phyloP scores from a whole-genome alignment of 2,329 filamentous ascomycete genomes.

The Apiospora saccharicola region DNA sequence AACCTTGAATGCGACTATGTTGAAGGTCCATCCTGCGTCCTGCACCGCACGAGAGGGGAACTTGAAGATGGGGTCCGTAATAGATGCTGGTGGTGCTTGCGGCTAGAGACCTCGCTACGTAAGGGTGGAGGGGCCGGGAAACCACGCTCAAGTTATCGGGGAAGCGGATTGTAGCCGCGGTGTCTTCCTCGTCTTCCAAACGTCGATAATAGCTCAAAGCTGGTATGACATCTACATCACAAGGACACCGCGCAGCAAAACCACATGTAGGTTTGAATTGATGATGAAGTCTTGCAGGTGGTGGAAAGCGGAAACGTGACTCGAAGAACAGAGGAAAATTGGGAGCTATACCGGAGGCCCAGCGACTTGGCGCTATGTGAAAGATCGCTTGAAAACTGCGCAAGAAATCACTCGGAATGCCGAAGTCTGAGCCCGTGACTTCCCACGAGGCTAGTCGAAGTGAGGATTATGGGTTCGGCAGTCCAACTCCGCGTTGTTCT shows the following conservation, averaged over 20 bases:
- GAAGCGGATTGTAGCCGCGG: background rate
- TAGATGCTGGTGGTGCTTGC: slow-evolving; percentile 19
- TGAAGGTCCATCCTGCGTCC: background rate
- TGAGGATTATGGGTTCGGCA: background rate
- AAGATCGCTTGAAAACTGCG: background rate
- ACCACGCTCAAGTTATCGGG: background rate
- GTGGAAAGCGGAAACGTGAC: no score
- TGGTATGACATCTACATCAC: background rate
- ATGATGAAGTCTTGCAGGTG: no score
- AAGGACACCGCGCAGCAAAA: background rate
- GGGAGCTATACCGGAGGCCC: background rate
- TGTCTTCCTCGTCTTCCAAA: background rate
- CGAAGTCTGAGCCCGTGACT: no score
- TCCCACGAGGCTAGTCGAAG: background rate
- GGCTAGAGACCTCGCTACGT: background rate
- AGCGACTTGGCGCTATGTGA: background rate
- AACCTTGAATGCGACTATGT: no score
- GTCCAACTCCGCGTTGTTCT: background rate
- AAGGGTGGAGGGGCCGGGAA: background rate
- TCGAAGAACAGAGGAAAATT: no score
- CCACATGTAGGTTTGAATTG: no score
- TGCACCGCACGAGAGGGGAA: background rate
- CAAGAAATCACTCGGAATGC: background rate
- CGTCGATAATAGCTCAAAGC: background rate
- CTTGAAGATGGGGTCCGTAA: background rate